Base-by-base conservation (phyloP, 768 basidiomycete species). In the Naganishia vaughanmartiniae region DNA sequence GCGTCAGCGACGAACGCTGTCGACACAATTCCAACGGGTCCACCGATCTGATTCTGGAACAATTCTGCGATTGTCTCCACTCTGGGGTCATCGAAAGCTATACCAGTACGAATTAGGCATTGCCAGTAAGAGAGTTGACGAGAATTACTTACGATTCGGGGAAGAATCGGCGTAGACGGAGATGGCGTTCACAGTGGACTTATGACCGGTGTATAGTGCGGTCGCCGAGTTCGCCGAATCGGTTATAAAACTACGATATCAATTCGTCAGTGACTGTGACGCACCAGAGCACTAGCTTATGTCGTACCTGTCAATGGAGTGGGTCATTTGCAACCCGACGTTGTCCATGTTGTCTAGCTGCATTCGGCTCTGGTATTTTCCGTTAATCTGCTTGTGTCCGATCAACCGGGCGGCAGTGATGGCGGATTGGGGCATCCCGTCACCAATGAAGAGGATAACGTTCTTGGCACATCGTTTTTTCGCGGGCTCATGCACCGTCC, bases 181-280 rank as follows among this genome's bases (percentile, higher is more conserved):
- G 19, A 81, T 72, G 33, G 80, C 81, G 70, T 83, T 83, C 30
- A 83, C 82, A 39, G 81, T 82, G 42, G 77, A 56, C 70, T 81
- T 81, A 68, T 78, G 73, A 34, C 82, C 82, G 1, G 80, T 72
- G 72, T 78, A 79, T 17, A 83, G 74, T 0, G 83, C 79, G 2
- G 82, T 80, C 4, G 83, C 83, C 2, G 79, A 81, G 76, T 83
- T 83, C 74, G 83, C 83, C 7, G 80, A 81, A 67, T 81, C 79
- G 69, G 78, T 80, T 72, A 81, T 81, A 76, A 80, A 81, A 15
- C 78, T 69, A n/a, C 45, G 19, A 31, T 7, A 5, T 36, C 33
- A 36, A 31, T 9, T 24, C 10, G 48, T 15, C 19, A 54, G 10
- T 34, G 11, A 1, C 6, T 21, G 30, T 30, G 3, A 65, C 15